phyloP scores from a whole-genome alignment of 371 early-diverging fungal genomes.

The Mortierella sp. region DNA sequence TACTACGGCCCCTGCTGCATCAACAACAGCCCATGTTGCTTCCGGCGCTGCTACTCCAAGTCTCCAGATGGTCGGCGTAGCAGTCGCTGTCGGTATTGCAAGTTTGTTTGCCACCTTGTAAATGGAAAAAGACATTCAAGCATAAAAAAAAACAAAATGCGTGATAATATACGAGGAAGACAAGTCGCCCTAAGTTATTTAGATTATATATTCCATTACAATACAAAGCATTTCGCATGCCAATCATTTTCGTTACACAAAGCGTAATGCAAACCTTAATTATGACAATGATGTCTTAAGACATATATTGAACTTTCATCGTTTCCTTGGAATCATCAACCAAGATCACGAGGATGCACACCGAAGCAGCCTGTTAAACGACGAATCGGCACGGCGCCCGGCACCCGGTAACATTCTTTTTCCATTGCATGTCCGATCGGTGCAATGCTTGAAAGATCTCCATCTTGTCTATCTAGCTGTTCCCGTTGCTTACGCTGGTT shows the following conservation, averaged over 20 bases:
- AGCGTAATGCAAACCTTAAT: background rate
- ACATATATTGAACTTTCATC: no score
- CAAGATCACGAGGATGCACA: background rate
- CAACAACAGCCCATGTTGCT: background rate
- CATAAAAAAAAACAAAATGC: background rate
- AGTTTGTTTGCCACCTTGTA: conserved; percentile 9
- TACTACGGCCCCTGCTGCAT: background rate
- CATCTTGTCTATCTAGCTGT: background rate
- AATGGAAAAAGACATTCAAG: background rate
- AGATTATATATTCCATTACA: background rate
- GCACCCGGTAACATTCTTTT: background rate
- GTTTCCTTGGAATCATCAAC: background rate
- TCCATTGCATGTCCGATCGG: background rate
- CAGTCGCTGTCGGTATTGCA: background rate
- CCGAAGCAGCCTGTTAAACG: background rate
- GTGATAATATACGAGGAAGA: background rate
- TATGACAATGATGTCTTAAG: background rate
- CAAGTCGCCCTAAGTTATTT: background rate
- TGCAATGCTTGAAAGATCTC: background rate
- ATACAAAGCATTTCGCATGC: no score
- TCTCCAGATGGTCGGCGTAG: conserved; percentile 5
- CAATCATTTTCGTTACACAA: background rate
- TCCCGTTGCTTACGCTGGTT: background rate
- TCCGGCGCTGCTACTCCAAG: background rate
- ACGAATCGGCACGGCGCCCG: background rate